Base-by-base conservation (phyloP, 2,329 filamentous ascomycete species). In the Penicillium sp. region DNA sequence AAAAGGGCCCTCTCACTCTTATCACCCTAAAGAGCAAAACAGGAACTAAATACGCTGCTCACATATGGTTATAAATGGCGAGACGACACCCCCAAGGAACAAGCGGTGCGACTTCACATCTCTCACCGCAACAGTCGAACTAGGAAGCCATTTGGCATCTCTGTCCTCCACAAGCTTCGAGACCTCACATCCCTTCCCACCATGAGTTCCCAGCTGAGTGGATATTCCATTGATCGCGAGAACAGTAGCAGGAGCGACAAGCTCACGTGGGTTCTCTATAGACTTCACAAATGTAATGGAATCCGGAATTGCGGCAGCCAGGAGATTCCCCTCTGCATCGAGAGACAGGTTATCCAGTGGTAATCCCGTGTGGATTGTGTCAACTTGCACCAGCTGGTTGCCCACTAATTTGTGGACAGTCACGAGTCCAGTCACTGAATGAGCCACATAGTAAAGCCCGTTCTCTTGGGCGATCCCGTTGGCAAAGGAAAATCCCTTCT, bases 1-100 rank as follows among this genome's bases (percentile, higher is more conserved):
- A 28, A 19, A 29, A 41, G 10, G 6, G 10, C 10, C 3, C 4
- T 17, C 4, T 8, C 38, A 2, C 22, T 17, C 22, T 4, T 17
- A 19, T 8, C 24, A 28, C n/a, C 29, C n/a, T 29, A 15, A 15
- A 13, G 3, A 10, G 17, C 26, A 41, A 15, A 21, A 21, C n/a
- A 12, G 5, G 2, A n/a, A 42, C 13, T 43, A 34, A 17, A 34
- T 13, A 21, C 13, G 21, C 31, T 31, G 29, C 37, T 59, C 52
- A 45, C 59, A 62, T 13, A 61, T 52, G 7, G 49, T 55, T 10
- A 61, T 53, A 32, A 61, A 63, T 8, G 57, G 55, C 2, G 61
- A 61, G 15, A 58, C 49, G 1, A 60, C 48, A 26, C 59, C 60
- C 33, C 43, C 43, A 35, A 61, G 31, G 41, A 54, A 57, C 19